Conservation (phyloP, 2,329 filamentous ascomycete genomes). For the Venturia aucupariae region DNA sequence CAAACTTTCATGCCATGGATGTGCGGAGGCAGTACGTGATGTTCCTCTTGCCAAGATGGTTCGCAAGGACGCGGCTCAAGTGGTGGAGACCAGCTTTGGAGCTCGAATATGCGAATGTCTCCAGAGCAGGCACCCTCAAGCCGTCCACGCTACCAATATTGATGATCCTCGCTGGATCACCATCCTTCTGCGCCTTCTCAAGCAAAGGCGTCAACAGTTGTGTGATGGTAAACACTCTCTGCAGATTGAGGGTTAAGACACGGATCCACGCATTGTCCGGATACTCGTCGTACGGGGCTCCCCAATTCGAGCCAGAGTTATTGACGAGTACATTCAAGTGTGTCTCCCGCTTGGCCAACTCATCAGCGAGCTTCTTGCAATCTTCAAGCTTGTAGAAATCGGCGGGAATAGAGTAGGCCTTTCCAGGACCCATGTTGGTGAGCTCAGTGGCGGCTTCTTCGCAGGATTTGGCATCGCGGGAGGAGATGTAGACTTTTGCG, state of each 20-base stretch:
- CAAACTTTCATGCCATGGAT: not conserved
- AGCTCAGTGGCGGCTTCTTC: constrained; percentile 50
- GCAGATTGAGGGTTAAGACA: constrained; percentile 51
- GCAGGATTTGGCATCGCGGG: constrained; percentile 53
- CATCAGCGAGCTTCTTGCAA: constrained; percentile 47
- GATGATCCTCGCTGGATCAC: constrained; percentile 49
- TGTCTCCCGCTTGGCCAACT: constrained; percentile 44
- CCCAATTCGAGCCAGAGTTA: constrained; percentile 59
- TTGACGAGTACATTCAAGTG: constrained; percentile 55
- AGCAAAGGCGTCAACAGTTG: constrained; percentile 55
- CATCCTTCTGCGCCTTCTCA: constrained; percentile 37
- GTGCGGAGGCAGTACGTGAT: constrained; percentile 38
- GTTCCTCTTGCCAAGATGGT: constrained; percentile 49
- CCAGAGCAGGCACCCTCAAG: constrained; percentile 48
- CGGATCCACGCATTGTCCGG: constrained; percentile 45
- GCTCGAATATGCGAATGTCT: constrained; percentile 52
- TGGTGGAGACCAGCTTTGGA: constrained; percentile 57
- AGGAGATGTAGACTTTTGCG: constrained; percentile 61
- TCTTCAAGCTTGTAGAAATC: constrained; percentile 56
- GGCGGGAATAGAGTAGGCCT: constrained; percentile 49
- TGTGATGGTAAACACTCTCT: constrained; percentile 57
- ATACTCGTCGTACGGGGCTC: constrained; percentile 49
- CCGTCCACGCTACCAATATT: constrained; percentile 59
- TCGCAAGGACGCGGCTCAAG: constrained; percentile 53
- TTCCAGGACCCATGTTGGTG: constrained; percentile 46